A percentile compares a stretch with the other conserved stretches of the same genome.
phyloP scores from a whole-genome alignment of 2,329 filamentous ascomycete genomes.

The Penicillium sp. region DNA sequence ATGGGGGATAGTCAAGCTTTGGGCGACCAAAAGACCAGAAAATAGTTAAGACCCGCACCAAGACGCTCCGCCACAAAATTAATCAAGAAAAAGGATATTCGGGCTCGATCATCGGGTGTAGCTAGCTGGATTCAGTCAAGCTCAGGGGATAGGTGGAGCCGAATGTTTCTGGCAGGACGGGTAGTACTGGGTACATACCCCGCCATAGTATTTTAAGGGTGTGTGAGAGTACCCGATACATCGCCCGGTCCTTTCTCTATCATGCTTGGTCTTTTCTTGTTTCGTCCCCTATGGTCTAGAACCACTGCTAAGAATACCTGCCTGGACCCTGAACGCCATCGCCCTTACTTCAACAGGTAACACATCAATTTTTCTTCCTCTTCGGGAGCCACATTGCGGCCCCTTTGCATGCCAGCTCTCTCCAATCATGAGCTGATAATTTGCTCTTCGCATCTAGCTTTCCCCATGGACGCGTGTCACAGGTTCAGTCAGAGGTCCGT shows the following conservation, averaged over 20 bases:
- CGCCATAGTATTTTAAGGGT: not conserved
- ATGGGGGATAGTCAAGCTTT: conserved; percentile 1
- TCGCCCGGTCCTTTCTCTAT: not conserved
- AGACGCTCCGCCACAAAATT: conserved; percentile 5
- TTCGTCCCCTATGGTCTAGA: conserved; percentile 2
- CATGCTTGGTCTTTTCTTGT: not conserved
- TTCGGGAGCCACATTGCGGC: conserved; percentile 13
- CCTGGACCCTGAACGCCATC: conserved; percentile 7
- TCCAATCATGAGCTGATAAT: conserved; percentile 9
- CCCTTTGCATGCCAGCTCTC: conserved; percentile 17
- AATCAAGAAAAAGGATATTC: not conserved
- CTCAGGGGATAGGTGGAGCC: conserved; percentile 8
- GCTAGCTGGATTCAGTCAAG: not conserved
- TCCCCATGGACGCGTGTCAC: conserved; percentile 17
- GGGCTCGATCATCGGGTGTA: not conserved
- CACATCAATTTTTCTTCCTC: conserved; percentile 1
- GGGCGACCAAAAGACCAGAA: not conserved
- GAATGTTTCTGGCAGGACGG: not conserved
- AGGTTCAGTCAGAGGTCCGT: conserved; percentile 11
- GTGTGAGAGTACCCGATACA: not conserved
- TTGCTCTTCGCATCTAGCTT: conserved; percentile 4
- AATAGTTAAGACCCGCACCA: conserved; percentile 6
- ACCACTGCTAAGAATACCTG: not conserved
- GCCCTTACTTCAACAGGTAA: conserved; percentile 9
- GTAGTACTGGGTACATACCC: conserved; percentile 3